These are phyloP conservation scores for Penicillium thymicola DNA, from an alignment of 2,329 filamentous ascomycete genomes.

Conservation along the genomic window DNA sequence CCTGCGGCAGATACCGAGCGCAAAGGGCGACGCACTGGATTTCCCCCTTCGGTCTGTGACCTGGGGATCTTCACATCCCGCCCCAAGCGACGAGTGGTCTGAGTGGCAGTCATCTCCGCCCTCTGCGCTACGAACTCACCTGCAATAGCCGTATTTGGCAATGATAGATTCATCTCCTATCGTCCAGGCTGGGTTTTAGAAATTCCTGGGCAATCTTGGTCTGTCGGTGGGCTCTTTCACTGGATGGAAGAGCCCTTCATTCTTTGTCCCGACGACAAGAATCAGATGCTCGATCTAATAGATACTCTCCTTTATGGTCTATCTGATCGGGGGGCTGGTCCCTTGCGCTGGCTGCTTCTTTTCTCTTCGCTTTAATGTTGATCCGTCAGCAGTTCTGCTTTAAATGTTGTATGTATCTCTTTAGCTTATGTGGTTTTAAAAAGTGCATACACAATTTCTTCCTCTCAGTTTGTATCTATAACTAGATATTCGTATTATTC, in stretches of 20 bases:
- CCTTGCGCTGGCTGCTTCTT: slow-evolving; percentile 24
- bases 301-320: slow-evolving; percentile 24
- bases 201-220: slow-evolving; percentile 36
- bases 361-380: slow-evolving; percentile 16
- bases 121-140: neutral
- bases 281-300: slow-evolving; percentile 48
- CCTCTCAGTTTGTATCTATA: neutral
- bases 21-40: slow-evolving; percentile 28
- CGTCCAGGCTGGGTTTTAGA: slow-evolving; percentile 46
- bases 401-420: slow-evolving; percentile 15
- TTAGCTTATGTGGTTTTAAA: slow-evolving; percentile 10
- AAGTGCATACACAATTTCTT: slow-evolving; percentile 16
- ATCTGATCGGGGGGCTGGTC: slow-evolving; percentile 40
- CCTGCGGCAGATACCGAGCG: slow-evolving; percentile 28
- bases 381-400: slow-evolving; percentile 13
- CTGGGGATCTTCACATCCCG: slow-evolving; percentile 13
- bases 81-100: slow-evolving; percentile 7
- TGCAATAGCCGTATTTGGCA: slow-evolving; percentile 9
- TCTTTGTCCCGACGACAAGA: slow-evolving; percentile 36
- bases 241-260: slow-evolving; percentile 23
- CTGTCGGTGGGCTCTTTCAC: slow-evolving; percentile 25
- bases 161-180: slow-evolving; percentile 55
- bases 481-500: neutral
- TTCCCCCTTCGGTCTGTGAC: slow-evolving; percentile 34
- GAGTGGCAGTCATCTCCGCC: neutral